phyloP scores from a whole-genome alignment of 768 basidiomycete genomes.

The Mycena metata region DNA sequence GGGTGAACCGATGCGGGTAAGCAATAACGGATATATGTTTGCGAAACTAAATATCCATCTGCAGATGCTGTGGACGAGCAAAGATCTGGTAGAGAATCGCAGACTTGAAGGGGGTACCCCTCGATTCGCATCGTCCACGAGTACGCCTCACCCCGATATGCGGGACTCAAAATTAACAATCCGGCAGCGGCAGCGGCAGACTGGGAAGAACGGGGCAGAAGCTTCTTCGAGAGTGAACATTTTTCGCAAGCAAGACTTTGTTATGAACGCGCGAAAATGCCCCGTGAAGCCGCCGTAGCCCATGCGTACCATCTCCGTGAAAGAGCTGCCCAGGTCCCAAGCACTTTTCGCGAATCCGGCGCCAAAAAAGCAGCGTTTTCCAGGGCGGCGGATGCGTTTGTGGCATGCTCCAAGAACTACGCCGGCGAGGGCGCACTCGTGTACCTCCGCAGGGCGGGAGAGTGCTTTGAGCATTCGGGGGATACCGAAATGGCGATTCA shows the following conservation, averaged over 20 bases:
- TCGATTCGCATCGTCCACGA: slow-evolving; percentile 63
- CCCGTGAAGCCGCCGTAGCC: slow-evolving; percentile 60
- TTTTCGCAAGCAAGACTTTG: slow-evolving; percentile 69
- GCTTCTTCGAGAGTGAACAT: slow-evolving; percentile 55
- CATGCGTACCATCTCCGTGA: slow-evolving; percentile 68
- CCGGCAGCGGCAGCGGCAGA: slow-evolving; percentile 46
- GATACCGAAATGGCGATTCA: slow-evolving; percentile 59
- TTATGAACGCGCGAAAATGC: slow-evolving; percentile 61
- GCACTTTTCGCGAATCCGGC: slow-evolving; percentile 37
- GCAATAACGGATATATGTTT: slow-evolving; percentile 21
- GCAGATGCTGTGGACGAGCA: slow-evolving; percentile 67
- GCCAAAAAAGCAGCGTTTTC: slow-evolving; percentile 53
- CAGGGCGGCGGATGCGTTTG: slow-evolving; percentile 64
- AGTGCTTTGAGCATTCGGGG: slow-evolving; percentile 59
- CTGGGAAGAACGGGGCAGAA: slow-evolving; percentile 52
- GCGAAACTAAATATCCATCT: background rate
- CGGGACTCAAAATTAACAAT: no score
- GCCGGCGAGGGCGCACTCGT: slow-evolving; percentile 37
- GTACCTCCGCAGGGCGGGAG: slow-evolving; percentile 60
- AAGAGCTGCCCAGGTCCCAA: slow-evolving; percentile 55
- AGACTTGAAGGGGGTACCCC: slow-evolving; percentile 63
- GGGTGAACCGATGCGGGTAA: slow-evolving; percentile 70
- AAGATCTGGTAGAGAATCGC: slow-evolving; percentile 61
- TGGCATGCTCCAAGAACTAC: slow-evolving; percentile 49
- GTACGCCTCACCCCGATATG: background rate